phyloP scores from a whole-genome alignment of 2,329 filamentous ascomycete species.

The Neofusicoccum umdonicola region DNA sequence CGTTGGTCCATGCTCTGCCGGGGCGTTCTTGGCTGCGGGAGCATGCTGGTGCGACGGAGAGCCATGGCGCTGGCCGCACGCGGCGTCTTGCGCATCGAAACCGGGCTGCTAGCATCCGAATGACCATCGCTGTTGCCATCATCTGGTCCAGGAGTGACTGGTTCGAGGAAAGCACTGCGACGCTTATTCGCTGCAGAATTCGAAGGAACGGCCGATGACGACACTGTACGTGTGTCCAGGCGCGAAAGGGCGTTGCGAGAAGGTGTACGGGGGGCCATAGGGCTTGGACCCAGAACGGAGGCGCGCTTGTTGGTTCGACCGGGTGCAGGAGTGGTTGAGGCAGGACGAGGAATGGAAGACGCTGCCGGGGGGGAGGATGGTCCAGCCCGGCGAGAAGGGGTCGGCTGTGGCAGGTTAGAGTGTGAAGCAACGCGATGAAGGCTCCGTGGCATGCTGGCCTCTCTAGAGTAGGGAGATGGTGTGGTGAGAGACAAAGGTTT shows the following conservation, averaged over 20 bases:
- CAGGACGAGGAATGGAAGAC: conserved; percentile 21
- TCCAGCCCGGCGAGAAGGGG: conserved; percentile 29
- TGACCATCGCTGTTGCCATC: background rate
- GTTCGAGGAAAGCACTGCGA: conserved; percentile 9
- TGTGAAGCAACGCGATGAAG: conserved; percentile 31
- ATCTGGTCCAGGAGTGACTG: background rate
- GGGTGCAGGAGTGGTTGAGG: conserved; percentile 31
- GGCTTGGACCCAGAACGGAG: background rate
- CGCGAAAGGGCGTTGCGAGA: conserved; percentile 12
- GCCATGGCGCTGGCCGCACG: conserved; percentile 11
- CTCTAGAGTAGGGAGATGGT: conserved; percentile 33
- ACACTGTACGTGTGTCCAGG: conserved; percentile 5
- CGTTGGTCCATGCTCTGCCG: background rate
- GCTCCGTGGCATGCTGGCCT: conserved; percentile 21
- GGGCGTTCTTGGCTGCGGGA: conserved; percentile 10
- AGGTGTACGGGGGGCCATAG: conserved; percentile 2
- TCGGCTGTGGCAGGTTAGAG: conserved; percentile 26
- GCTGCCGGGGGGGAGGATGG: conserved; percentile 27
- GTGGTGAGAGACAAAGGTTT: conserved; percentile 36
- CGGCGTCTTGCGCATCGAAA: conserved; percentile 8
- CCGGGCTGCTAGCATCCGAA: conserved; percentile 4
- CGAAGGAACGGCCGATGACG: background rate
- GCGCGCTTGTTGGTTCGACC: background rate
- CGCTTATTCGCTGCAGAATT: background rate
- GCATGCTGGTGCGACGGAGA: conserved; percentile 13